Evolutionary conservation across 2,329 filamentous ascomycete species (phyloP).

Genomic region (Zymoseptoria pseudotritici): DNA sequence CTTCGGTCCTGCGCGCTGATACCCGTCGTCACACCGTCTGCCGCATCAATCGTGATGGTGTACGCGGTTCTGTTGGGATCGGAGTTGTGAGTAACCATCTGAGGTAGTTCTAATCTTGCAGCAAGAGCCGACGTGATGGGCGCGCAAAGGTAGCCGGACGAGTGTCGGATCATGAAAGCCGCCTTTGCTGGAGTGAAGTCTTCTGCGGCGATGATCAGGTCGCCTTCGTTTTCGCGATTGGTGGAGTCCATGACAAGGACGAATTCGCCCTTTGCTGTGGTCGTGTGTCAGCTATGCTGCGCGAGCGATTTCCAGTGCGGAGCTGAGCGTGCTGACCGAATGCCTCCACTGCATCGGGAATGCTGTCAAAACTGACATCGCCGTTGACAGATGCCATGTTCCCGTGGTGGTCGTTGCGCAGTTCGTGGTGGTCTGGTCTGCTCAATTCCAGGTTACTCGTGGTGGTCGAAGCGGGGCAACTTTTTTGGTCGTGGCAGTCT

Average conservation of each 20-base stretch:
- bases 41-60: slow-evolving; percentile 79
- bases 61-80: slow-evolving; percentile 91
- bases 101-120: slow-evolving; percentile 66
- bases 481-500: background rate
- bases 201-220: slow-evolving; percentile 88
- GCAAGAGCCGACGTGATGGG: slow-evolving; percentile 67
- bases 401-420: background rate
- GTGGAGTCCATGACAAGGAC: slow-evolving; percentile 91
- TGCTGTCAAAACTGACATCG: slow-evolving; percentile 36
- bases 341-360: slow-evolving; percentile 39
- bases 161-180: slow-evolving; percentile 91
- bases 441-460: background rate
- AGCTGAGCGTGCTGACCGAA: slow-evolving; percentile 24
- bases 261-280: slow-evolving; percentile 61
- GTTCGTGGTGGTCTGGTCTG: background rate
- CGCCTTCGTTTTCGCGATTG: slow-evolving; percentile 93
- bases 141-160: slow-evolving; percentile 82
- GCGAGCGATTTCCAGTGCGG: background rate
- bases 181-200: slow-evolving; percentile 81
- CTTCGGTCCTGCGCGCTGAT: slow-evolving; percentile 85
- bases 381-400: slow-evolving; percentile 24
- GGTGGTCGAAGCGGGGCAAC: background rate
- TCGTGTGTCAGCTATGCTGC: background rate
- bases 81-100: slow-evolving; percentile 71
- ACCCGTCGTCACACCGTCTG: slow-evolving; percentile 69